Evolutionary conservation across 371 early-diverging fungal species (phyloP), one percentile per base, ranked within the genome.

Genomic region (Polyrhizophydium stewartii): DNA sequence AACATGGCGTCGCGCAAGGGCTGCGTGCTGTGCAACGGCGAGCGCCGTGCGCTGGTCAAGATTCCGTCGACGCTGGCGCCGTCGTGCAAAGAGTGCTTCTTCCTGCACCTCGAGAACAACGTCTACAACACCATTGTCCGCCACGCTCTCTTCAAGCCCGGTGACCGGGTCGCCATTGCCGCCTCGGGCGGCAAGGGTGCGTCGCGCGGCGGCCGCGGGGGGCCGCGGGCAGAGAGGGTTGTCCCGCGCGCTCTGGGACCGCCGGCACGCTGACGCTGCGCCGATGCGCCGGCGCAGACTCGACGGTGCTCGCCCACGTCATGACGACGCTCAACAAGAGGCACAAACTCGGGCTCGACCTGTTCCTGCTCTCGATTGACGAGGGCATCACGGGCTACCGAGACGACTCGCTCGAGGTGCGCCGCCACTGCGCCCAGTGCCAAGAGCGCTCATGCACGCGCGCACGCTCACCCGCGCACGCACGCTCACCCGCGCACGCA

Each of bases 301-400:
- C 97, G 1, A 99, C 99, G 16, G 99, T 99, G 24, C 81, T 99
- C 19, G 99, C 99, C 2, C 88, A 98, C 76, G 90, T 99, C 17
- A 77, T 99, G 84, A 95, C 94, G 72, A 72, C 86, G 24, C 82
- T 99, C 60, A 99, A 99, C 74, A 92, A 95, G 60, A 86, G 93
- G 41, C 87, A 99, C 78, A 77, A 89, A 59, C 99, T 99, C 72
- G 95, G 95, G 0, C 75, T 99, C 16, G 91, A 97, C 55, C 75
- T 99, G 41, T 91, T 86, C 47, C 76, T 99, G 31, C 77, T 99
- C 16, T 95, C 97, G 24, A 89, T 99, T n/a, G 99, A 99, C 79
- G 99, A 99, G 81, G 99, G 99, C 30, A 99, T 99, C 64, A 86
- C 92, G 12, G 99, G 99, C 38, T 99, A 99, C 74, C 83, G 99